Evolutionary conservation across 345 rosid genomes (phyloP).

Genomic region (Camelina laxa): DNA sequence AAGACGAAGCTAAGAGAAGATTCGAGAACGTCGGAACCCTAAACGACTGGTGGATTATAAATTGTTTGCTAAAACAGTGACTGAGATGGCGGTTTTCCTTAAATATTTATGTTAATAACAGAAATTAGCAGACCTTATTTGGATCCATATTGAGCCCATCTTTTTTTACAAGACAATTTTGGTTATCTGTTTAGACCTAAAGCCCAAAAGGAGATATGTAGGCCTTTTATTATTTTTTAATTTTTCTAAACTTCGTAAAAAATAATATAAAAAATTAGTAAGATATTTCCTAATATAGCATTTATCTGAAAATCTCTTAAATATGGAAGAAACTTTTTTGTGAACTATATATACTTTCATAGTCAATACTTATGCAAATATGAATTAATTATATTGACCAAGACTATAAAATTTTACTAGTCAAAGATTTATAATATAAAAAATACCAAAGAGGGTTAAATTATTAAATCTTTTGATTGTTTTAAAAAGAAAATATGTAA

Average conservation of each 20-base stretch:
- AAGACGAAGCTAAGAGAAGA: slow-evolving; percentile 29
- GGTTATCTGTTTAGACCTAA: background rate
- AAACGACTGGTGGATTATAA: slow-evolving; percentile 13
- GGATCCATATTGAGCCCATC: slow-evolving; percentile 22
- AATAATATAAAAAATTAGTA: no score
- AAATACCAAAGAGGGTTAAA: background rate
- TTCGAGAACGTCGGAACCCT: slow-evolving; percentile 43
- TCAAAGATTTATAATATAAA: background rate
- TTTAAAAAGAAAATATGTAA: background rate
- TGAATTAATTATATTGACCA: background rate
- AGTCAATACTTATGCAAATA: background rate
- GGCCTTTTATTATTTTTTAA: background rate
- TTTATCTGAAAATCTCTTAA: background rate
- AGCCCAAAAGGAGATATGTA: slow-evolving; percentile 10
- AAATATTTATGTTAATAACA: background rate
- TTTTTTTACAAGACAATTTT: background rate
- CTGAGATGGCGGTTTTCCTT: slow-evolving; percentile 24
- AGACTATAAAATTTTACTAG: background rate
- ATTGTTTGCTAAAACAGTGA: slow-evolving; percentile 2
- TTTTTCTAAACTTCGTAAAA: background rate
- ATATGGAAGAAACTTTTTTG: background rate
- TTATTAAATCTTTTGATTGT: no score
- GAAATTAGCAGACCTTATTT: background rate
- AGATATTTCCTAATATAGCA: background rate
- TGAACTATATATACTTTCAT: no score